Evolutionary conservation across 2,329 filamentous ascomycete species (phyloP).

Genomic region (Shiraia bambusicola): DNA sequence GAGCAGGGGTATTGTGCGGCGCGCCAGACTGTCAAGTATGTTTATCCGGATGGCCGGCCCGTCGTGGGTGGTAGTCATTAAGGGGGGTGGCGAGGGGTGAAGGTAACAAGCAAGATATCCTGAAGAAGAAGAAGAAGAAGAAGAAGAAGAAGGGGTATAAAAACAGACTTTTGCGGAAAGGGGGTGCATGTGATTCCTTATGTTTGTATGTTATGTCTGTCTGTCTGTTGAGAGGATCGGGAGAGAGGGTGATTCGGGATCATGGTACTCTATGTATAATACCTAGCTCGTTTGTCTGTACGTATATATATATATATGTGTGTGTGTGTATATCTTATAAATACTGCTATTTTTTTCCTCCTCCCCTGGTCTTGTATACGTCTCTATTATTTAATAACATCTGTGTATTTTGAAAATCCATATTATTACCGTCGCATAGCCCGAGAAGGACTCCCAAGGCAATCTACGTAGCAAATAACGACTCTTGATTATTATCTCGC

Average conservation of each 20-base stretch:
- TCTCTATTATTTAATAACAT: no score
- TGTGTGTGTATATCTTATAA: no score
- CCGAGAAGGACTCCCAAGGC: no score
- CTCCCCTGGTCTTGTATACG: no score
- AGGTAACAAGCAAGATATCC: no score
- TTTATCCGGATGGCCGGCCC: constrained; percentile 32
- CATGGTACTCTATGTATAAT: constrained; percentile 7
- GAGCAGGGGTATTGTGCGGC: constrained; percentile 36
- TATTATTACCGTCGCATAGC: no score
- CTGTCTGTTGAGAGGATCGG: neutral
- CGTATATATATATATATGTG: no score
- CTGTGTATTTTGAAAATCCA: no score
- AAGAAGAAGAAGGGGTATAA: neutral
- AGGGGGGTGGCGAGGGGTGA: no score
- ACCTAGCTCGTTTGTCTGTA: no score
- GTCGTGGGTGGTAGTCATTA: constrained; percentile 29
- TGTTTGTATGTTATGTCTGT: neutral
- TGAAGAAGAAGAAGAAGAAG: constrained; percentile 6
- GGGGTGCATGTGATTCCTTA: neutral
- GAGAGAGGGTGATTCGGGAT: neutral
- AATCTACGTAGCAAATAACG: no score
- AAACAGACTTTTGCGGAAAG: neutral
- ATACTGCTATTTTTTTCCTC: neutral
- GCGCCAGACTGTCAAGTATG: constrained; percentile 38
- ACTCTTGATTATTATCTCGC: no score